Base-by-base conservation (phyloP, 176 grass and related monocot species). In the Thinopyrum elongatum region DNA sequence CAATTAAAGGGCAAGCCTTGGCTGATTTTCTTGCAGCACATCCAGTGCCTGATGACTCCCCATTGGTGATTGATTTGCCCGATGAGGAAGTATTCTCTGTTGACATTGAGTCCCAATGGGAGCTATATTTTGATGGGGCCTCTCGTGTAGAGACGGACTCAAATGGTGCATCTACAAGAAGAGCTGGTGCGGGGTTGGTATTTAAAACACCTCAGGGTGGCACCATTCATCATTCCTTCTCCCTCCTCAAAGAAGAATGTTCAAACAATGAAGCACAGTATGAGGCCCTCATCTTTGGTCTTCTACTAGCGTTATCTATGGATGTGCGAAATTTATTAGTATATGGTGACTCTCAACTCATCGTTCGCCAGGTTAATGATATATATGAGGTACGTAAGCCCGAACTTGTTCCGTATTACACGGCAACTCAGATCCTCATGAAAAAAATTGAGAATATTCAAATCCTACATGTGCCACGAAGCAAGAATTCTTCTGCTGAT, bases 201-300 rank as follows among this genome's bases (percentile, higher is more conserved):
- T 81, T 66, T 3, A 46, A 65, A 27, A 67, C 12, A 2, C 30
- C 35, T 21, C 35, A 81, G 21, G 49, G 16, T 8, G 59, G 78
- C 0, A 34, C 16, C 0, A 65, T 80, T 5, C n/a, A 41, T 11
- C 78, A 80, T 19, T 65, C 59, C 0, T 80, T 80, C 36, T 80
- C n/a, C 0, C 33, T 80, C 1, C 57, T 80, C 0, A 80, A 65
- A 12, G 59, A 80, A 8, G 22, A 80, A 21, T 65, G 33, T 6
- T 80, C 59, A 1, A 80, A 65, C 6, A 80, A 80, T 19, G 57
- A 80, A 65, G 58, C 34, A 6, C 34, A 65, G 12, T 80, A 80
- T n/a, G n/a, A n/a, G n/a, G n/a, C n/a, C n/a, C n/a, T n/a, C n/a
- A n/a, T n/a, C n/a, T n/a, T n/a, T n/a, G n/a, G n/a, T n/a, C n/a